Percentiles rank a stretch among this genome's conserved stretches.
Conservation (phyloP, 2,329 filamentous ascomycete genomes). For the Calonectria naviculata region DNA sequence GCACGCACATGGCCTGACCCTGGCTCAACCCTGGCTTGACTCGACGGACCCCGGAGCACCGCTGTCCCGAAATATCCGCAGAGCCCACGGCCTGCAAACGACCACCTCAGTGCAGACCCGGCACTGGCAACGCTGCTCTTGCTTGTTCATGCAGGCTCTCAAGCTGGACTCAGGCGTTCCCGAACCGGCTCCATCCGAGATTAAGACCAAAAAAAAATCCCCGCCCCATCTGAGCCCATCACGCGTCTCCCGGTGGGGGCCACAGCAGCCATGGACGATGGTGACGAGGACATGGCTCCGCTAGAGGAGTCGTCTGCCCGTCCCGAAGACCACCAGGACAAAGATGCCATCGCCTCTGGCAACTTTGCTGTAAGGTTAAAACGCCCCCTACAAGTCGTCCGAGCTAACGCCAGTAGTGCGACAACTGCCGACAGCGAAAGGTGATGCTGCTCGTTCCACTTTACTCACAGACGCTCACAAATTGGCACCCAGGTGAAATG, state of each 20-base stretch:
- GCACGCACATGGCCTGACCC: not conserved
- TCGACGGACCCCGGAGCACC: not conserved
- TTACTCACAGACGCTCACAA: too few species aligned
- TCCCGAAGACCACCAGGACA: not conserved
- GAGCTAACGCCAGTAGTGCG: not conserved
- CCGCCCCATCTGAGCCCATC: not conserved
- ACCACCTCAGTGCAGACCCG: not conserved
- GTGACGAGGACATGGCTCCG: conserved; percentile 6
- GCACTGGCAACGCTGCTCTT: not conserved
- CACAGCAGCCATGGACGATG: not conserved
- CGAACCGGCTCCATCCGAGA: not conserved
- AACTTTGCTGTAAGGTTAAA: conserved; percentile 1
- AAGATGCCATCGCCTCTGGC: not conserved
- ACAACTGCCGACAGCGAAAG: conserved; percentile 13
- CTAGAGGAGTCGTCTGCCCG: not conserved
- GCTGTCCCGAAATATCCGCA: not conserved
- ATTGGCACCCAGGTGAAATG: conserved; percentile 26
- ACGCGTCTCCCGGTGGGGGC: not conserved
- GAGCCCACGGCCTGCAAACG: not conserved
- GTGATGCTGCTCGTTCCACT: not conserved
- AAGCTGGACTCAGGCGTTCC: not conserved
- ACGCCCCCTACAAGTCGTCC: not conserved
- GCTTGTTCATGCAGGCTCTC: not conserved
- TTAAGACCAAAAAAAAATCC: not conserved
- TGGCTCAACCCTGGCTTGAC: not conserved